These are phyloP conservation scores for Mycena filopes DNA, from an alignment of 768 basidiomycete genomes.

Conservation along the genomic window DNA sequence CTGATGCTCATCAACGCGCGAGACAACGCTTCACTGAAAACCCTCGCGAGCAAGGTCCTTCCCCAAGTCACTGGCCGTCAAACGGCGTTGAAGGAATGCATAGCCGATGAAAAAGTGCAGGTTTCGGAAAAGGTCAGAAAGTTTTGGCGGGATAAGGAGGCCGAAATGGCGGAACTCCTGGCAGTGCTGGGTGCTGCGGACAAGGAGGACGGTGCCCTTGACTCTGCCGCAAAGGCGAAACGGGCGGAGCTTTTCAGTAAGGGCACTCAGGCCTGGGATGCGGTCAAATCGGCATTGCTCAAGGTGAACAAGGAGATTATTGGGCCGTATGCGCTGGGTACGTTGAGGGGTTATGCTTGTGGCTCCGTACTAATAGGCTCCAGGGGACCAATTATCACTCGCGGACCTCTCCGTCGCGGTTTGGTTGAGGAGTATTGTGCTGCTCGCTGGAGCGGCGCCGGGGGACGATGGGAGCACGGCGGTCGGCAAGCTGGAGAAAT, in stretches of 20 bases:
- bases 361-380: background rate
- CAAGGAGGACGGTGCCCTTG: constrained; percentile 51
- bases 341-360: constrained; percentile 32
- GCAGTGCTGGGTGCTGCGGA: constrained; percentile 59
- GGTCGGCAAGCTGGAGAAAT: constrained; percentile 62
- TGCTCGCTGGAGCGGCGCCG: constrained; percentile 63
- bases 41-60: constrained; percentile 54
- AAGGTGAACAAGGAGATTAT: constrained; percentile 66
- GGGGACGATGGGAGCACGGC: constrained; percentile 62
- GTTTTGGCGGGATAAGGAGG: constrained; percentile 70
- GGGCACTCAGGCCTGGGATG: constrained; percentile 65
- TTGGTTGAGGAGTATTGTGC: constrained; percentile 75
- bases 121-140: constrained; percentile 71
- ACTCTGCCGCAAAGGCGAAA: constrained; percentile 48
- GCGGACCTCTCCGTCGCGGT: constrained; percentile 84
- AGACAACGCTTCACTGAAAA: constrained; percentile 60
- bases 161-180: constrained; percentile 53
- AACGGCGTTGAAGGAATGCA: constrained; percentile 57
- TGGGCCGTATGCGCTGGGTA: constrained; percentile 75
- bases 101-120: constrained; percentile 60
- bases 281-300: constrained; percentile 56
- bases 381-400: constrained; percentile 86
- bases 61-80: constrained; percentile 59
- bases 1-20: constrained; percentile 70
- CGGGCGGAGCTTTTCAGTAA: constrained; percentile 62